These are phyloP conservation scores for Botrytis elliptica DNA, from an alignment of 2,329 filamentous ascomycete species.

Conservation along the genomic window DNA sequence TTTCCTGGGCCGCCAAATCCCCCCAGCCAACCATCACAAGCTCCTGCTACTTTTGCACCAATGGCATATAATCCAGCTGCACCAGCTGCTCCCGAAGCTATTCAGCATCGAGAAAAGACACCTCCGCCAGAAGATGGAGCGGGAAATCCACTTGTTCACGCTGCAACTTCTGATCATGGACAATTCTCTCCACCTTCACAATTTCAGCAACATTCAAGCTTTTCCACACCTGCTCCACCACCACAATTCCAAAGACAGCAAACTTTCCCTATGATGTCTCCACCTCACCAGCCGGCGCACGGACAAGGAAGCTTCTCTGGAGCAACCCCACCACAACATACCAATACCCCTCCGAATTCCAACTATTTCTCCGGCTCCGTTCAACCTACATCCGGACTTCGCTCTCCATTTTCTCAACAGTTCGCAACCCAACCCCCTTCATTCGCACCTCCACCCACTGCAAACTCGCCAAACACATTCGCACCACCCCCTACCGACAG, in stretches of 20 bases:
- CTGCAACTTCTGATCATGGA: conserved; percentile 56
- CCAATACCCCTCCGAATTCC: conserved; percentile 22
- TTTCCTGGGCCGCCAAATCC: conserved; percentile 39
- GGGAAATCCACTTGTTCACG: conserved; percentile 57
- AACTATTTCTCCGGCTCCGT: conserved; percentile 41
- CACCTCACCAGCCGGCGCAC: conserved; percentile 10
- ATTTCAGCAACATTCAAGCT: conserved; percentile 26
- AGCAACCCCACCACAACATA: conserved; percentile 13
- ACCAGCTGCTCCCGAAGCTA: conserved; percentile 69
- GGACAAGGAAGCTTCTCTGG: conserved; percentile 10
- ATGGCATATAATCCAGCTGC: conserved; percentile 80
- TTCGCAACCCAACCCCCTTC: conserved; percentile 21
- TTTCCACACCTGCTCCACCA: conserved; percentile 24
- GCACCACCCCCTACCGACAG: conserved; percentile 31
- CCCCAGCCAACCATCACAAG: conserved; percentile 39
- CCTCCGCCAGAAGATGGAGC: conserved; percentile 69
- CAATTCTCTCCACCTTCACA: conserved; percentile 54
- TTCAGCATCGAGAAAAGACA: conserved; percentile 75
- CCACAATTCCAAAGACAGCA: conserved; percentile 22
- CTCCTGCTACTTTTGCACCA: conserved; percentile 48
- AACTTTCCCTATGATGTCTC: conserved; percentile 20
- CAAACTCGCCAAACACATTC: conserved; percentile 31
- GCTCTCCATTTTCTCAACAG: conserved; percentile 28
- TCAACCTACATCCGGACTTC: conserved; percentile 33
- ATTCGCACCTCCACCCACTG: conserved; percentile 31